Base-by-base conservation (phyloP, 228 moss, liverwort and hornwort species). In the Sphagnum fallax region DNA sequence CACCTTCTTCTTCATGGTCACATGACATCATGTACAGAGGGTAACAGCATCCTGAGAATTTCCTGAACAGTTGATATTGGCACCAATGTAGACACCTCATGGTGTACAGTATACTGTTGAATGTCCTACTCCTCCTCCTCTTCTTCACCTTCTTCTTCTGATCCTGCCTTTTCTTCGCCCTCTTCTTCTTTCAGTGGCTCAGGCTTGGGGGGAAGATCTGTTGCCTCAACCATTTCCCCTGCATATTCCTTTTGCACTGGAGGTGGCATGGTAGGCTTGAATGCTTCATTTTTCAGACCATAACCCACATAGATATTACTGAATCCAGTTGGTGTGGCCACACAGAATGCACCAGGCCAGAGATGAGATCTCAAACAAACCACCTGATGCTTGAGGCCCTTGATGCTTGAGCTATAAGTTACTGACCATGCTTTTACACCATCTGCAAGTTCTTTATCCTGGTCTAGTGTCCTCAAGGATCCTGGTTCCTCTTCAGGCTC, bases 231-330 rank as follows among this genome's bases (percentile, higher is more conserved):
- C 63, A 93, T 72, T 50, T 83, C 74, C 0, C 72, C 80, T 55
- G 65, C 78, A 47, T 73, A 87, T 52, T 98, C 97, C 63, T 83
- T 83, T 72, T 91, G 87, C 53, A 93, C 70, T 0, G 76, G 76
- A 55, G 93, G 93, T 0, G 97, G 91, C 76, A 98, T 67, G 6
- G 87, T 77, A 9, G 97, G 87, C 51, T 80, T 77, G 67, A 91
- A 89, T 6, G 73, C 67, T 32, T 83, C 80, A 67, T 83, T 89
- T 32, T 98, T 93, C 49, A 97, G 67, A 11, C 93, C 97, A 53
- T 88, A 93, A 9, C 91, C 91, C 4, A 92, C 80, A 14, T 98
- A 93, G 61, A 98, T 80, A 49, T 91, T 98, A 69, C 82, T 90
- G 67, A 90, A 98, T 16, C 90, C 90, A 1, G 78, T 86, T 4